phyloP scores from a whole-genome alignment of 495 filamentous ascomycete genomes.

The Penicillium silybi region DNA sequence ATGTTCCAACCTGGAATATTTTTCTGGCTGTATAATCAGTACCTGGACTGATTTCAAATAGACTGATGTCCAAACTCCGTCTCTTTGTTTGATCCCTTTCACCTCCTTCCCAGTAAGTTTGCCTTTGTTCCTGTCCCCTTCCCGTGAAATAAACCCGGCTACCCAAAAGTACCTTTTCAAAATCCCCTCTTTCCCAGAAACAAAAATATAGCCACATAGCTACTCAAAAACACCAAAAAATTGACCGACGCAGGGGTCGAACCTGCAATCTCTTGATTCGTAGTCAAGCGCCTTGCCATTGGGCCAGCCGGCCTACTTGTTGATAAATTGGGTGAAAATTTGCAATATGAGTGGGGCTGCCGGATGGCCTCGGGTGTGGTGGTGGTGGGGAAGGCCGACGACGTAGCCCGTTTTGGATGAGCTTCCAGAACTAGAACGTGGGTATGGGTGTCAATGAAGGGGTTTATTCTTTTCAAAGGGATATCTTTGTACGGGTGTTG shows the following conservation, averaged over 20 bases:
- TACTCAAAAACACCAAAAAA: conserved; percentile 8
- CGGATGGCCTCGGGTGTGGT: neutral
- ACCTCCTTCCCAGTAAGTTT: too few species aligned
- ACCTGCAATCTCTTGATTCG: conserved; percentile 62
- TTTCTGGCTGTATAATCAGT: too few species aligned
- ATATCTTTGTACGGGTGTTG: too few species aligned
- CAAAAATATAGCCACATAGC: too few species aligned
- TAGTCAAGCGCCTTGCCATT: conserved; percentile 74
- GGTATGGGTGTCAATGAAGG: too few species aligned
- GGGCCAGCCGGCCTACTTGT: conserved; percentile 47
- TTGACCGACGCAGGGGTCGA: conserved; percentile 44
- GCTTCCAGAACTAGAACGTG: neutral
- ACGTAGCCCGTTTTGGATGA: neutral
- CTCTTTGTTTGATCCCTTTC: too few species aligned
- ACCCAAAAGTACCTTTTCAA: neutral
- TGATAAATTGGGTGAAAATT: neutral
- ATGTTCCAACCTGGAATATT: too few species aligned
- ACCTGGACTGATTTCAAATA: too few species aligned
- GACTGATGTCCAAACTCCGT: too few species aligned
- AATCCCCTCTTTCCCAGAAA: neutral
- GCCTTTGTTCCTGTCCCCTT: too few species aligned
- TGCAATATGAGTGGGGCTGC: neutral
- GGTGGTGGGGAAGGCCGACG: neutral
- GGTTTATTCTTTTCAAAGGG: too few species aligned
- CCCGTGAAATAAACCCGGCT: too few species aligned